phyloP scores from a whole-genome alignment of 2,329 filamentous ascomycete species.

The Drechslera avenae region DNA sequence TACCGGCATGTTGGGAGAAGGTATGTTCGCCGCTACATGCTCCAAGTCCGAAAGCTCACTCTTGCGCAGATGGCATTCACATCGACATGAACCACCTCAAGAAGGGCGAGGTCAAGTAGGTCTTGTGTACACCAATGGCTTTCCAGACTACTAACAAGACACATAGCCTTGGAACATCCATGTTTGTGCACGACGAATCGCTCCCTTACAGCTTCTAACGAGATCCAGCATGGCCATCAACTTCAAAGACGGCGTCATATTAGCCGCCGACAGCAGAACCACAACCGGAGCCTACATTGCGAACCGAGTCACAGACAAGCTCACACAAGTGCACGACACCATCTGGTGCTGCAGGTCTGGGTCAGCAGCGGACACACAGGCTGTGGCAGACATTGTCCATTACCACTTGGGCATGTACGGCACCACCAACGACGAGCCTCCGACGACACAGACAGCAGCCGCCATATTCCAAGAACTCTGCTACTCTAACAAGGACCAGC shows the following conservation, averaged over 20 bases:
- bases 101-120: constrained; percentile 98
- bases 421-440: constrained; percentile 84
- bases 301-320: constrained; percentile 98
- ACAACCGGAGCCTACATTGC: constrained; percentile 98
- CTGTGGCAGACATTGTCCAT: constrained; percentile 95
- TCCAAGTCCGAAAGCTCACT: constrained; percentile 33
- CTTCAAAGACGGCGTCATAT: constrained; percentile 97
- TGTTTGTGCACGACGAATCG: constrained; percentile 64
- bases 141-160: constrained; percentile 4
- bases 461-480: constrained; percentile 98
- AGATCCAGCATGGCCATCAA: constrained; percentile 89
- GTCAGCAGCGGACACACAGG: constrained; percentile 96
- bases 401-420: constrained; percentile 94
- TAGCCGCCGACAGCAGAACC: constrained; percentile 96
- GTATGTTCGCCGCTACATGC: constrained; percentile 24
- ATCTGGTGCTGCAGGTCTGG: constrained; percentile 99
- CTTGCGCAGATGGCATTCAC: constrained; percentile 87
- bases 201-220: constrained; percentile 23
- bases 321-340: constrained; percentile 96
- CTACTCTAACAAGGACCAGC: constrained; percentile 93
- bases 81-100: constrained; percentile 98
- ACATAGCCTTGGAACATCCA: constrained; percentile 88
- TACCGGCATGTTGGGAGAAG: constrained; percentile 48
- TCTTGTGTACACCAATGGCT: constrained; percentile 19
- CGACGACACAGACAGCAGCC: constrained; percentile 92